Evolutionary conservation across 805 yeast species (phyloP).

Genomic region (Sugiyamaella smithiae): DNA sequence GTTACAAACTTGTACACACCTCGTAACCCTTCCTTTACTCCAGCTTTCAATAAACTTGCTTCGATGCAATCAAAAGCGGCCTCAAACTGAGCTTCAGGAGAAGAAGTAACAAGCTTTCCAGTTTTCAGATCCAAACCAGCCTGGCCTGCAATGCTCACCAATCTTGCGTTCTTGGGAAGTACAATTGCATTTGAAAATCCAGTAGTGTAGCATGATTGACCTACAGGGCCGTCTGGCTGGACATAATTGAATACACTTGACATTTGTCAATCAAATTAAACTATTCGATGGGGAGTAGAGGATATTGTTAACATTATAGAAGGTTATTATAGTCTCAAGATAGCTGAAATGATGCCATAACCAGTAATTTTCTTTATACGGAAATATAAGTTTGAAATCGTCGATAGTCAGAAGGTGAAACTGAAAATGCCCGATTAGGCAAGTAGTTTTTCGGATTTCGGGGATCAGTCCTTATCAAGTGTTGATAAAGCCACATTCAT

Average conservation of each 20-base stretch:
- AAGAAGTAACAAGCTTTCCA: neutral
- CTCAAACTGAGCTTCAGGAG: conserved; percentile 2
- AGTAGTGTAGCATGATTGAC: neutral
- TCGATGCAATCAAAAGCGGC: conserved; percentile 6
- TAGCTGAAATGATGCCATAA: too few relatives aligned
- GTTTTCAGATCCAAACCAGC: conserved; percentile 1
- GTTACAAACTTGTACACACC: conserved; percentile 5
- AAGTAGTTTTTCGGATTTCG: too few relatives aligned
- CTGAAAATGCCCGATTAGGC: too few relatives aligned
- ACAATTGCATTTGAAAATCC: conserved; percentile 5
- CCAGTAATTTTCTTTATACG: too few relatives aligned
- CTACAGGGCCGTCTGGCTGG: conserved; percentile 5
- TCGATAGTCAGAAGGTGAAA: too few relatives aligned
- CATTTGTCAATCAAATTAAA: too few relatives aligned
- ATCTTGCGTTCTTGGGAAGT: neutral
- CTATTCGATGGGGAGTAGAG: too few relatives aligned
- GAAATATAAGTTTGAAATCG: too few relatives aligned
- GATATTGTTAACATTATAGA: too few relatives aligned
- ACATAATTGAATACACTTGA: neutral
- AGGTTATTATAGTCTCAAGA: too few relatives aligned
- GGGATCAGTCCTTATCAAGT: too few relatives aligned
- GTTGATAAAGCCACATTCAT: too few relatives aligned
- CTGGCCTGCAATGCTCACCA: neutral
- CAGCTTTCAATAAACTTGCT: neutral
- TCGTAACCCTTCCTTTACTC: conserved; percentile 1